Evolutionary conservation across 129 eudicot genomes (phyloP), one percentile per base, ranked within the genome.

Genomic region (Lactuca saligna): DNA sequence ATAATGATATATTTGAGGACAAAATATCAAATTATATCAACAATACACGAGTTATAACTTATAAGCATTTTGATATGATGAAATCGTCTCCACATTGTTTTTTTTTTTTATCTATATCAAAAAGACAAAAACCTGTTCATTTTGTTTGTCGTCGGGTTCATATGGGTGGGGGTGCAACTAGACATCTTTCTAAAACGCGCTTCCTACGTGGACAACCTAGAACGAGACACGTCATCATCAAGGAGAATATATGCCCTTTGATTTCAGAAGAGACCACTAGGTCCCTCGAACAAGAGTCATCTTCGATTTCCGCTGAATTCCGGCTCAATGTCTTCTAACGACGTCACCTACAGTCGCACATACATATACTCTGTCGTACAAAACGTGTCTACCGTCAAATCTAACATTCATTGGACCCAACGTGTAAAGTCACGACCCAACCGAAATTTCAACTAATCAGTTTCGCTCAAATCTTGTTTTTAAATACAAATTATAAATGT

Each of bases 231-330:
- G 76, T 80, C 78, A 72, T 20, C 29, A 25, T 25, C 2, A 25
- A 25, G 32, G 54, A 85, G 48, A 54, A 91, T 91, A 79, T 82
- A 81, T 85, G 65, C 91, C 65, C 29, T 25, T 83, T 83, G 86
- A 87, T 90, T 89, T 25, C 55, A 75, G 70, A 75, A 55, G 82
- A 38, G 82, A 68, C 39, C 59, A 58, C 10, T 8, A 48, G 80
- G 69, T 64, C 91, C 79, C 80, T 66, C 15, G 17, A 25, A 20
- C 34, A 44, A 7, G 72, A 65, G 57, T 79, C 68, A 35, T 84
- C 61, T 73, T 66, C 76, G 81, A 59, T 70, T 79, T 72, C 25
- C 53, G 64, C 59, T 51, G 65, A 44, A 63, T 51, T 63, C 35
- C 63, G 55, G 53, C 61, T 48, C 14, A 8, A 29, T 17, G 77